These are phyloP conservation scores for Gaertneriomyces sp. DNA, from an alignment of 192 early-diverging fungal genomes.

Conservation along the genomic window DNA sequence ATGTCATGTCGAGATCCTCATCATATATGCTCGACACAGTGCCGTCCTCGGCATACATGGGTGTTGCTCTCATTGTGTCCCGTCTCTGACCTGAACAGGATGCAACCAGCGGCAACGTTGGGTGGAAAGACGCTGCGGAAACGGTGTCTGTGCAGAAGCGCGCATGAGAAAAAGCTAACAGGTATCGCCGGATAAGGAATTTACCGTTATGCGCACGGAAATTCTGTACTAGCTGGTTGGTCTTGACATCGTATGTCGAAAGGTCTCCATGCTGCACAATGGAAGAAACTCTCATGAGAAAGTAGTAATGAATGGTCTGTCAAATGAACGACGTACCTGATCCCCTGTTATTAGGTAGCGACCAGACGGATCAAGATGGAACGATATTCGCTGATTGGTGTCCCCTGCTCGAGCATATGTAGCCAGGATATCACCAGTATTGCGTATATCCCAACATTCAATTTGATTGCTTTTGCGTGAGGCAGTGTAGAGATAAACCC, in stretches of 20 bases:
- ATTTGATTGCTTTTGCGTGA: constrained; percentile 59
- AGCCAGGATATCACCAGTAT: constrained; percentile 61
- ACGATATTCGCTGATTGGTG: constrained; percentile 71
- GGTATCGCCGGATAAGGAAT: background rate
- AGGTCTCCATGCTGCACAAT: constrained; percentile 43
- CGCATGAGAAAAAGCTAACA: constrained; percentile 10
- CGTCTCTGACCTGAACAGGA: constrained; percentile 71
- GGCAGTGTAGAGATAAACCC: constrained; percentile 61
- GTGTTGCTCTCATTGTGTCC: background rate
- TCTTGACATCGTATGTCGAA: constrained; percentile 30
- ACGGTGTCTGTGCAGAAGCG: constrained; percentile 47
- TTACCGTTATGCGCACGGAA: constrained; percentile 17
- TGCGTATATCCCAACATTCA: constrained; percentile 76
- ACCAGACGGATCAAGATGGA: constrained; percentile 66
- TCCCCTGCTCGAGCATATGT: constrained; percentile 46
- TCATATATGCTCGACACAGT: background rate
- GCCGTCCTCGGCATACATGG: background rate
- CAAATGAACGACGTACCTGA: constrained; percentile 34
- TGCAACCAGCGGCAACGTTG: constrained; percentile 60
- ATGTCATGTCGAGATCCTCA: background rate
- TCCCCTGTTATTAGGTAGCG: constrained; percentile 60
- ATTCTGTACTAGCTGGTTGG: constrained; percentile 15
- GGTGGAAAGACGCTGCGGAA: constrained; percentile 59
- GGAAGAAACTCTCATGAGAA: background rate
- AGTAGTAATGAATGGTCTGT: background rate